phyloP scores from a whole-genome alignment of 331 rosid genomes.

The Malus hybrid region DNA sequence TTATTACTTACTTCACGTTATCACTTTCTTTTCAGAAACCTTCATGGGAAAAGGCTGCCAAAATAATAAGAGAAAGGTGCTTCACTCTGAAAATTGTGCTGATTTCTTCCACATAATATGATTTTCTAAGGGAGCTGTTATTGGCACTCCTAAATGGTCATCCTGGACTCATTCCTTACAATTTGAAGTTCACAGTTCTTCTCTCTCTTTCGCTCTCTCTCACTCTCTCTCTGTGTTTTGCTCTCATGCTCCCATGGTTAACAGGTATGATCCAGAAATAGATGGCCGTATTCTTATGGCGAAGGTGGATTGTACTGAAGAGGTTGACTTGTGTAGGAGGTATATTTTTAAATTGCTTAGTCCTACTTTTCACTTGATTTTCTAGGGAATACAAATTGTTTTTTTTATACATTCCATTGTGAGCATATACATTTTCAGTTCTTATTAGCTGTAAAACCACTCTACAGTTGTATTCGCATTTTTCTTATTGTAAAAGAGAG shows the following conservation, averaged over 20 bases:
- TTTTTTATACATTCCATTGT: background rate
- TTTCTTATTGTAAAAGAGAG: background rate
- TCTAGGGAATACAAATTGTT: background rate
- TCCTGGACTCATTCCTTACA: background rate
- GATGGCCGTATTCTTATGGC: constrained; percentile 86
- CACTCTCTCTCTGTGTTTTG: background rate
- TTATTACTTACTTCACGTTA: constrained; percentile 8
- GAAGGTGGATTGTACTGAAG: constrained; percentile 73
- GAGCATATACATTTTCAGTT: background rate
- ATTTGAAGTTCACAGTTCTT: background rate
- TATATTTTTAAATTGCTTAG: constrained; percentile 12
- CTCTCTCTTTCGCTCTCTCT: background rate
- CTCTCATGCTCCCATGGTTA: background rate
- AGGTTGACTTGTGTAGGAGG: constrained; percentile 68
- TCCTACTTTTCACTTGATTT: constrained; percentile 2
- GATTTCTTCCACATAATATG: background rate
- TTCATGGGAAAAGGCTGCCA: constrained; percentile 92
- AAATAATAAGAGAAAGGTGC: constrained; percentile 67
- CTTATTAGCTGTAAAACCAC: background rate
- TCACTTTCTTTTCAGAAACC: constrained; percentile 53
- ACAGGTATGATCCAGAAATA: constrained; percentile 71
- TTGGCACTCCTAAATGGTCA: background rate
- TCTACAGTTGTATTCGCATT: background rate
- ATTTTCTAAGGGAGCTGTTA: background rate
- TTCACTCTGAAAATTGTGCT: background rate